These are phyloP conservation scores for Bruguiera gymnorhiza DNA, from an alignment of 345 rosid genomes.

Conservation along the genomic window DNA sequence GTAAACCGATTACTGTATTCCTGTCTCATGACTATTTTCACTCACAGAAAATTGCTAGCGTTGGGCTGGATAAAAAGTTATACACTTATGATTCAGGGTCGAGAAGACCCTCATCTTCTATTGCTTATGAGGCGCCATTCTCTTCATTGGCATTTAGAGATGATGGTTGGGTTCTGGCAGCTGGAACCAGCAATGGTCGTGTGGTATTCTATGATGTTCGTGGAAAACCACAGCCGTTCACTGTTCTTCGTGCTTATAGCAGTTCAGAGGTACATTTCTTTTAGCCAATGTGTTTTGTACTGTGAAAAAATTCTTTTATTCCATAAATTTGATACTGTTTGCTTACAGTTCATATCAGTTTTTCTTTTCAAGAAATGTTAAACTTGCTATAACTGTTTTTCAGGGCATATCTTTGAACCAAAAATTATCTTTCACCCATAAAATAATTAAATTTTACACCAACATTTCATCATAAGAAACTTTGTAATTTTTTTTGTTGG, in stretches of 20 bases:
- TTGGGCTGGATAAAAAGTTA: constrained; percentile 93
- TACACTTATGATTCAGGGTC: constrained; percentile 88
- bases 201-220: constrained; percentile 95
- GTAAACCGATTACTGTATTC: constrained; percentile 6
- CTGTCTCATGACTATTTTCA: constrained; percentile 8
- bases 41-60: constrained; percentile 80
- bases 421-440: too few relatives aligned
- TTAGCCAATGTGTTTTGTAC: not conserved
- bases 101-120: constrained; percentile 66
- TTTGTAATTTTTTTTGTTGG: too few relatives aligned
- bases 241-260: constrained; percentile 84
- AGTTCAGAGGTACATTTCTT: constrained; percentile 70
- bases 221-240: constrained; percentile 80
- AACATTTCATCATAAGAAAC: too few relatives aligned
- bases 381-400: too few relatives aligned
- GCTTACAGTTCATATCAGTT: not conserved
- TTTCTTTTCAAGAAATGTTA: too few relatives aligned
- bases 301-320: not conserved
- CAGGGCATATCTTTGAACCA: too few relatives aligned
- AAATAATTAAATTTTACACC: too few relatives aligned
- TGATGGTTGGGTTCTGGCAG: constrained; percentile 85
- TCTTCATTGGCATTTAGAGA: constrained; percentile 96
- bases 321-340: not conserved
- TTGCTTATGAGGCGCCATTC: constrained; percentile 85
- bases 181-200: constrained; percentile 89